Conservation (phyloP, 2,329 filamentous ascomycete genomes). For the Ceratocystis lukuohia region DNA sequence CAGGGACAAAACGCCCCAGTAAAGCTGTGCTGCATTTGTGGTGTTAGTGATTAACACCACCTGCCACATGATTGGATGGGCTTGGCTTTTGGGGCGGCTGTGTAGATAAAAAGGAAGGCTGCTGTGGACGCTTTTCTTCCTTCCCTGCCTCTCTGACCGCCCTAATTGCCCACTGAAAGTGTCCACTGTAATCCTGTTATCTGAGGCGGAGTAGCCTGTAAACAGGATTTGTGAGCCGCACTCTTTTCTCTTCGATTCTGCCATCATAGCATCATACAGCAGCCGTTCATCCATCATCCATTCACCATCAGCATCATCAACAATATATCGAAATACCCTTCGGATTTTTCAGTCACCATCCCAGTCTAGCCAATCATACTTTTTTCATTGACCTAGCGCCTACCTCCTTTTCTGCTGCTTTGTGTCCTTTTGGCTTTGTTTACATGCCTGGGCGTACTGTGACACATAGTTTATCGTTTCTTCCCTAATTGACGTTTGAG, state of each 20-base stretch:
- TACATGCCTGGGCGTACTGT: neutral
- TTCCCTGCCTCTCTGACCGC: neutral
- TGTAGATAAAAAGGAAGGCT: neutral
- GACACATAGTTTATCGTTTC: conserved; percentile 1
- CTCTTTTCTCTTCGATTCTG: too few relatives aligned
- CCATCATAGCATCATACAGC: too few relatives aligned
- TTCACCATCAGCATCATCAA: neutral
- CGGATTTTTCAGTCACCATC: neutral
- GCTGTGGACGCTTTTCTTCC: neutral
- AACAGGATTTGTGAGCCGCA: neutral
- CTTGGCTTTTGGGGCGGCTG: neutral
- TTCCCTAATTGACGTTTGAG: neutral
- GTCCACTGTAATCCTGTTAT: neutral
- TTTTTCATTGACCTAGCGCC: neutral
- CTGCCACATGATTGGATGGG: too few relatives aligned
- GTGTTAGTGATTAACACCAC: too few relatives aligned
- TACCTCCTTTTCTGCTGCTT: neutral
- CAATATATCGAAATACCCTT: too few relatives aligned
- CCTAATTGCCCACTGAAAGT: neutral
- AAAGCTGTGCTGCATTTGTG: too few relatives aligned
- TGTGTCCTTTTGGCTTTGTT: conserved; percentile 3
- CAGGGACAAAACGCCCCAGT: too few relatives aligned
- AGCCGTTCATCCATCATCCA: neutral
- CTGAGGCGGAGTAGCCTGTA: neutral
- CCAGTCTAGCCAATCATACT: neutral